Evolutionary conservation across 1,284 basidiomycete species (phyloP), one percentile per base, ranked within the genome.

Genomic region (Tilletia indica): DNA sequence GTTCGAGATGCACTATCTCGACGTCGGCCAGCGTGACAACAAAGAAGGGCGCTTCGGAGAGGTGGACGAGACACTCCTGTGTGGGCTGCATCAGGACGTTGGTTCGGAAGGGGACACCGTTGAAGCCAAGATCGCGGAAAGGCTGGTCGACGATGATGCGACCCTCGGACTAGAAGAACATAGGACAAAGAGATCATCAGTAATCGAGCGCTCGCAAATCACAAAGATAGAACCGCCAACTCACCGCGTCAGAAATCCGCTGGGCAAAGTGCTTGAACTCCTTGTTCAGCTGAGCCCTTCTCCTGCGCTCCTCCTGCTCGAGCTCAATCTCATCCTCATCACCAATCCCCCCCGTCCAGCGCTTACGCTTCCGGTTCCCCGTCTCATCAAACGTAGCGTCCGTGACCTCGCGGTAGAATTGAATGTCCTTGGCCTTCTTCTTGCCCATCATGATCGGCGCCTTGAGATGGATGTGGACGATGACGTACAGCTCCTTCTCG

Each of bases 251-350:
- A 0, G 93, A 91, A 72, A 99, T 90, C 83, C 93, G 93, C 83
- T 97, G 92, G 0, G 95, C 92, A 85, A 98, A 99, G 31, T 89
- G 87, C 84, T 93, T 95, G 86, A 99, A 96, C 84, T 97, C 93
- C 84, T 92, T 94, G 88, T 99, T 99, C 51, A 98, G 87, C 85
- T 92, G 88, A 70, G 92, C 91, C 69, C 95, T 87, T 36, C 93
- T 90, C 84, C 92, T 92, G 71, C 95, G 88, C 85, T 99, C 97
- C 84, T 96, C 94, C 84, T 98, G 96, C 84, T 99, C 97, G 86
- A 97, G 91, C 87, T 99, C 96, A 76, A 99, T 95, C 86, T 99
- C 97, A 84, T 99, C 97, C 85, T 99, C 97, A 83, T 99, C 97
- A n/a, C 61, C 61, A 39, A 64, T 64, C 1, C 61, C 61, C 54